Conservation (phyloP, 2,329 filamentous ascomycete species). For the Camptophora hylomeconis region DNA sequence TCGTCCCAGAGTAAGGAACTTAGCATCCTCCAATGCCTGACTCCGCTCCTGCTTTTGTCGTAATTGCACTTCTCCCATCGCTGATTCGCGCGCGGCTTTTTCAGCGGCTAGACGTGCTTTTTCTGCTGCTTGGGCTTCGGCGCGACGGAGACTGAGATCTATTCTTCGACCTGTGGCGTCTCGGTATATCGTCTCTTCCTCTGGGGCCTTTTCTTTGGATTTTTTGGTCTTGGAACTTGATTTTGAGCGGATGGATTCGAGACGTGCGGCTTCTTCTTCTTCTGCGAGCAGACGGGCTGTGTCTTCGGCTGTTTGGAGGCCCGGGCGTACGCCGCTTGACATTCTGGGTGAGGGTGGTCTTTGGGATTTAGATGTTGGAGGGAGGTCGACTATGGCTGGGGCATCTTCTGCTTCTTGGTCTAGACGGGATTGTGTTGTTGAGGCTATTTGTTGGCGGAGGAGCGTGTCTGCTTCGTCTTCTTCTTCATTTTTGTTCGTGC, state of each 20-base stretch:
- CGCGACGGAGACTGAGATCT: slow-evolving; percentile 80
- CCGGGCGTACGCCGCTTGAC: slow-evolving; percentile 77
- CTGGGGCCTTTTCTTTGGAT: slow-evolving; percentile 26
- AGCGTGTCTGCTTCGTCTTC: slow-evolving; percentile 66
- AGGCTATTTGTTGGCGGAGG: slow-evolving; percentile 57
- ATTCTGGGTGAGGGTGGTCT: slow-evolving; percentile 42
- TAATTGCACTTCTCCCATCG: slow-evolving; percentile 76
- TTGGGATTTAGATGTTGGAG: slow-evolving; percentile 20
- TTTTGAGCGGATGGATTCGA: neutral
- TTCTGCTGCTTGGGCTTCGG: slow-evolving; percentile 68
- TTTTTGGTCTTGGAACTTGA: slow-evolving; percentile 6
- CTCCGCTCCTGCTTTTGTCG: slow-evolving; percentile 51
- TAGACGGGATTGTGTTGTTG: slow-evolving; percentile 40
- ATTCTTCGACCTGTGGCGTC: slow-evolving; percentile 92
- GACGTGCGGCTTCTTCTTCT: slow-evolving; percentile 35
- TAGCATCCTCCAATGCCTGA: slow-evolving; percentile 64
- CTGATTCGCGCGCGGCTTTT: slow-evolving; percentile 51
- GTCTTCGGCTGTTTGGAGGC: slow-evolving; percentile 70
- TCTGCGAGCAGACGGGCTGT: slow-evolving; percentile 58
- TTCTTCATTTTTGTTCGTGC: slow-evolving; percentile 32
- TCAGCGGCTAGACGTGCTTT: slow-evolving; percentile 57
- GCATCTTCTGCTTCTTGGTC: slow-evolving; percentile 37
- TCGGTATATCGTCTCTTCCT: slow-evolving; percentile 80
- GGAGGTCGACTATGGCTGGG: slow-evolving; percentile 26
- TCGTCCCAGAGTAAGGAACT: slow-evolving; percentile 66